Evolutionary conservation across 495 filamentous ascomycete genomes (phyloP), one percentile per base, ranked within the genome.

Genomic region (Aspergillus avenaceus): DNA sequence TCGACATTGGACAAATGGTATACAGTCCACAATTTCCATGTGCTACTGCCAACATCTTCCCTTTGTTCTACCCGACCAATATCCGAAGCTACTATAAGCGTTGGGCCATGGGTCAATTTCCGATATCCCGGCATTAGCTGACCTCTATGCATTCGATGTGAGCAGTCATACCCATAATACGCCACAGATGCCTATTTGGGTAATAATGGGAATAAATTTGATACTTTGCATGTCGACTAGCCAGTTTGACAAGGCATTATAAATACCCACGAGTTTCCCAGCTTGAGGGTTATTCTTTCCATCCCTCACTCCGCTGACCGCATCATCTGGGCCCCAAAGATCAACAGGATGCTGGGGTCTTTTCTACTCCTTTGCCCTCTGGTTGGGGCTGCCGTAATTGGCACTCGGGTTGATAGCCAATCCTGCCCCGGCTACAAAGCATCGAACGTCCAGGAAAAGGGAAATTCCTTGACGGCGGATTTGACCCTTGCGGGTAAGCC

Each of bases 371-470:
- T 70, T 12, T 47, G 57, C n/a, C 56, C 65, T 54, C 54, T 73
- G 21, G 66, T 55, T 44, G 65, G 66, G 16, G 68, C 69, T 47
- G 57, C 63, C 14, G 58, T 63, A 18, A 45, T 71, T 44, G 54
- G 55, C 12, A 49, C 65, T 11, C 55, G 57, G 1, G 44, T 48
- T 11, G 41, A 51, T 16, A 49, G 37, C 6, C 47, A 58, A 4
- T 49, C 64, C 14, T 92, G 88, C 56, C 85, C 86, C 12, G 88
- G 88, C 5, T 95, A 95, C 60, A 77, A 70, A 14, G 87, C 84
- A 31, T 76, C 71, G 16, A 84, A 89, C 63, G 68, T 91, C 34
- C 67, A 74, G 46, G 72, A 78, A 27, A 74, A 60, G 5, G 60
- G 63, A 9, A 52, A 51, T 19, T 62, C 61, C 21, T 50, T 74